Base-by-base conservation (phyloP, 176 grass and related monocot species). In the Urochloa ruziziensis region DNA sequence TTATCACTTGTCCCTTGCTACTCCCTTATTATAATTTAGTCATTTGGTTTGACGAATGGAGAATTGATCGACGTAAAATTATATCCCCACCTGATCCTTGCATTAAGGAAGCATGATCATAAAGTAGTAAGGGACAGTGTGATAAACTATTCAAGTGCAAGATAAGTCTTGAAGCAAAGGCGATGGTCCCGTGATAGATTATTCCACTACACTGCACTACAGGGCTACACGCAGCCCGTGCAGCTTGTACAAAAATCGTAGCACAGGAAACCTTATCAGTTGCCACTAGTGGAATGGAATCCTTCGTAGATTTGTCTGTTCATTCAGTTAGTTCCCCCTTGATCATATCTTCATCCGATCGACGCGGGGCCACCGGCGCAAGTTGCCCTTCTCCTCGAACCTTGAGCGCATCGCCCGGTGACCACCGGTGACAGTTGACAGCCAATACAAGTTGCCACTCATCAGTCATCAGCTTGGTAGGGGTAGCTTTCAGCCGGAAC, bases 211-310 rank as follows among this genome's bases (percentile, higher is more conserved):
- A 46, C 67, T 51, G 18, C n/a, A n/a, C n/a, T n/a, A n/a, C n/a
- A n/a, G n/a, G n/a, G n/a, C n/a, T 37, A 37, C 15, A 63, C 29
- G 28, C 61, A 33, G 61, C 5, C 13, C 1, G 56, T 59, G 28
- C 62, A 3, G 56, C 56, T n/a, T 25, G 43, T 72, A 72, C 44
- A 49, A 47, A 72, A n/a, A 65, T 12, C 29, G n/a, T 54, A 79
- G 56, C 76, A 12, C 43, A 58, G 19, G 73, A 49, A 86, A 42
- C 75, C 67, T 71, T 53, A 73, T 80, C 75, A 30, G 54, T 62
- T 80, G 17, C 75, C 75, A 51, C 75, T 42, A 86, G 84, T 73
- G 84, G 54, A 63, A 63, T 85, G 84, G 32, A 80, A 79, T 89
- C 87, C 70, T 21, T 6, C 25, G 52, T 62, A 81, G 70, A 70